Conservation (phyloP, 2,329 filamentous ascomycete species). For the Paramyrothecium roridum region DNA sequence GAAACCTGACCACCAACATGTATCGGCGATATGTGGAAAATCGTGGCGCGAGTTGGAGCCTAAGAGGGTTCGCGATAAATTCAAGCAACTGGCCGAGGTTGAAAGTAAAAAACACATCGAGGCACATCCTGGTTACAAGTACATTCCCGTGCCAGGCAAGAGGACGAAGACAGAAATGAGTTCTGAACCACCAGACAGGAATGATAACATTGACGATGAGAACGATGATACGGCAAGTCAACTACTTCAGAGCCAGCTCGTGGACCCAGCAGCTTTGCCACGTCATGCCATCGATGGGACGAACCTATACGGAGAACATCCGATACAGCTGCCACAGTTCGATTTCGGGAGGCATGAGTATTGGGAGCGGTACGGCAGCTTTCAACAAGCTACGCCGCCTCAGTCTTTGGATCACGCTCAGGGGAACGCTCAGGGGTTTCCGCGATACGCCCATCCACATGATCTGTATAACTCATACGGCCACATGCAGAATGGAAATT, state of each 20-base stretch:
- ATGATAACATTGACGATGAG: not conserved
- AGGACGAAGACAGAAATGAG: constrained; percentile 31
- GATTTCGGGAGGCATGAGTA: not conserved
- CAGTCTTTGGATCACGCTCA: not conserved
- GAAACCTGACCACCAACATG: constrained; percentile 90
- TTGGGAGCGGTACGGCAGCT: not conserved
- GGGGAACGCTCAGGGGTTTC: not conserved
- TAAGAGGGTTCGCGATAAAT: constrained; percentile 67
- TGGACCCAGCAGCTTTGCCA: not conserved
- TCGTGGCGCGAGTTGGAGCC: constrained; percentile 79
- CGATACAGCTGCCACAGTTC: not conserved
- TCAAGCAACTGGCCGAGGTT: constrained; percentile 72
- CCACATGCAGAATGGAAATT: not conserved
- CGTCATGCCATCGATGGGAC: not conserved
- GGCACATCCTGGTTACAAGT: constrained; percentile 91
- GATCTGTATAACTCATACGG: not conserved
- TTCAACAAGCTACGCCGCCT: not conserved
- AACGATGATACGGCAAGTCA: not conserved
- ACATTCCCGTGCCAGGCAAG: constrained; percentile 73
- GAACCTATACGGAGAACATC: not conserved
- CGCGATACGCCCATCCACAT: not conserved
- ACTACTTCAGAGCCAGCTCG: not conserved
- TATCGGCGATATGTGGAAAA: constrained; percentile 81
- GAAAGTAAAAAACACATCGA: constrained; percentile 82
- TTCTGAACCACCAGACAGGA: too few relatives aligned